These are phyloP conservation scores for Eutypella sp. DNA, from an alignment of 2,329 filamentous ascomycete species.

Conservation along the genomic window DNA sequence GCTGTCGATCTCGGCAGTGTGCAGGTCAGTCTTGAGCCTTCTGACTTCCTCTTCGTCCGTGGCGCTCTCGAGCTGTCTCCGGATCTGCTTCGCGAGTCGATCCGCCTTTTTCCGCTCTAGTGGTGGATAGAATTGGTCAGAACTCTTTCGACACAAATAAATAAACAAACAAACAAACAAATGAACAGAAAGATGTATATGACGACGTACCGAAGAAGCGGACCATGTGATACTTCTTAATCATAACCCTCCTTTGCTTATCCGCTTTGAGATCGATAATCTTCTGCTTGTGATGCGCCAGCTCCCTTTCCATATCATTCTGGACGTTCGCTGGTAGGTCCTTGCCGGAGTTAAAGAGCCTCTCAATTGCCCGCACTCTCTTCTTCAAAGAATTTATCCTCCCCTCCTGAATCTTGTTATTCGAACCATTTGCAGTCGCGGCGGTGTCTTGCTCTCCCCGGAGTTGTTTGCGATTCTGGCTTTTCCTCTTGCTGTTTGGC, in stretches of 20 bases:
- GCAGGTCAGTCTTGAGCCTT: slow-evolving; percentile 52
- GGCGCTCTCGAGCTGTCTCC: slow-evolving; percentile 49
- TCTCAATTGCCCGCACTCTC: slow-evolving; percentile 63
- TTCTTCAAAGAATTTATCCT: slow-evolving; percentile 63
- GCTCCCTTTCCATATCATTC: slow-evolving; percentile 66
- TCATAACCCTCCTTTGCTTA: slow-evolving; percentile 64
- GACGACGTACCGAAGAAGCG: slow-evolving; percentile 69
- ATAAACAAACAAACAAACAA: slow-evolving; percentile 2
- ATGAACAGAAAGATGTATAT: background rate
- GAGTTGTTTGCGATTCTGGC: slow-evolving; percentile 8
- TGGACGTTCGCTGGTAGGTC: slow-evolving; percentile 64
- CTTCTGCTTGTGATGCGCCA: slow-evolving; percentile 61
- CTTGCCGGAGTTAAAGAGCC: slow-evolving; percentile 56
- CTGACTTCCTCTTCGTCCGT: slow-evolving; percentile 47
- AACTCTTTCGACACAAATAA: background rate
- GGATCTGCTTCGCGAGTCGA: slow-evolving; percentile 60
- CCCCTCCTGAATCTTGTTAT: slow-evolving; percentile 34
- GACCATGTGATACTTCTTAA: slow-evolving; percentile 76
- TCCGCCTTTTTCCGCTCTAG: slow-evolving; percentile 69
- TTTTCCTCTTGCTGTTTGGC: background rate
- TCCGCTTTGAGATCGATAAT: slow-evolving; percentile 54
- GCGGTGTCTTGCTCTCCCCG: slow-evolving; percentile 10
- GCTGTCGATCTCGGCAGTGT: slow-evolving; percentile 66
- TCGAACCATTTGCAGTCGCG: slow-evolving; percentile 27
- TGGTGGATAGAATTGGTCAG: slow-evolving; percentile 9